These are phyloP conservation scores for Ophiosphaerella herpotricha DNA, from an alignment of 2,329 filamentous ascomycete genomes.

Conservation along the genomic window DNA sequence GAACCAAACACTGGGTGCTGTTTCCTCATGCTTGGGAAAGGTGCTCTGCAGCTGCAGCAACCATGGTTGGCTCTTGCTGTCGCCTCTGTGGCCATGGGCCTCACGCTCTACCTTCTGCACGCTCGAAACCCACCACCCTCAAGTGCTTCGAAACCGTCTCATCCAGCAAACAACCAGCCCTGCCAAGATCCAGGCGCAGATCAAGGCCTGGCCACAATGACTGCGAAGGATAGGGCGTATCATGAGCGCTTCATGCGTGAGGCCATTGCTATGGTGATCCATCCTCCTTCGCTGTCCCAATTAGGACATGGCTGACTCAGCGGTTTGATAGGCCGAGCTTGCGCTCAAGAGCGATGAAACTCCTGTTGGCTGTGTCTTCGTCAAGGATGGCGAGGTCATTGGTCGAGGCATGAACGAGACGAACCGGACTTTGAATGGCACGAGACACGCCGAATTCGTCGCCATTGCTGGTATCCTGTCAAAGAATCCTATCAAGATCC, in stretches of 20 bases:
- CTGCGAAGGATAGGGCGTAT: conserved; percentile 48
- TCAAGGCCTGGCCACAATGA: conserved; percentile 35
- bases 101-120: conserved; percentile 22
- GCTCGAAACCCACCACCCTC: conserved; percentile 14
- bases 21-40: conserved; percentile 24
- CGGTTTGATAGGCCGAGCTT: conserved; percentile 69
- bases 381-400: conserved; percentile 77
- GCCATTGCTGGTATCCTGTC: conserved; percentile 72
- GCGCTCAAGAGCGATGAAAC: conserved; percentile 86
- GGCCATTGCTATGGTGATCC: conserved; percentile 78
- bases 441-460: conserved; percentile 93
- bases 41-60: conserved; percentile 17
- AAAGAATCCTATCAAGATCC: conserved; percentile 67
- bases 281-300: conserved; percentile 2
- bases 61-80: conserved; percentile 25
- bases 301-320: conserved; percentile 24
- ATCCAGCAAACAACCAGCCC: conserved; percentile 14
- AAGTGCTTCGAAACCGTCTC: conserved; percentile 11
- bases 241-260: conserved; percentile 77
- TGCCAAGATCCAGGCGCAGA: conserved; percentile 34
- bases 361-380: conserved; percentile 93
- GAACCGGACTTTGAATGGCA: conserved; percentile 65
- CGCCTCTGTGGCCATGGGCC: conserved; percentile 26
- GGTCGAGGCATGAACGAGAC: conserved; percentile 96
- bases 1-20: conserved; percentile 18